A percentile compares a stretch with the other conserved stretches of the same genome.
These are phyloP conservation scores for Rhizophagus clarus DNA, from an alignment of 192 early-diverging fungal genomes.

Conservation along the genomic window DNA sequence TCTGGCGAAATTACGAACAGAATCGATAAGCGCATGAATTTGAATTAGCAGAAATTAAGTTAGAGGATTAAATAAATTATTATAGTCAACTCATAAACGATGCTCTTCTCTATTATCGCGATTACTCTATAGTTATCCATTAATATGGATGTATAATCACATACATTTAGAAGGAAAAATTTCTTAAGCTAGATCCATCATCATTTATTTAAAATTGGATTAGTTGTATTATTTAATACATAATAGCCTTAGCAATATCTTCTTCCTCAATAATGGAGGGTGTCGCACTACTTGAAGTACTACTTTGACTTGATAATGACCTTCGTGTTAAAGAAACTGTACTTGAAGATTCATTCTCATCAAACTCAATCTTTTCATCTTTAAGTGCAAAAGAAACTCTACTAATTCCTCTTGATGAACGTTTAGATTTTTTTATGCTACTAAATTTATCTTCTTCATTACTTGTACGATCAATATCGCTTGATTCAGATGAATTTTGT, in stretches of 20 bases:
- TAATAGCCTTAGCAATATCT: background rate
- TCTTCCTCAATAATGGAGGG: conserved; percentile 2
- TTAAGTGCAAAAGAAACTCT: conserved; percentile 24
- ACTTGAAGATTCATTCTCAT: conserved; percentile 20
- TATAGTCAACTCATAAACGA: background rate
- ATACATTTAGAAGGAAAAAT: no score
- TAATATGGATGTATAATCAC: background rate
- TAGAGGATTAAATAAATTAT: background rate
- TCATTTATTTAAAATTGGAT: no score
- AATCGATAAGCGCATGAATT: background rate
- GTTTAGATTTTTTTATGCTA: conserved; percentile 4
- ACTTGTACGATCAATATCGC: background rate
- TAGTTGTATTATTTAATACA: background rate
- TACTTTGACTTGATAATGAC: background rate
- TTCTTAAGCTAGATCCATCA: no score
- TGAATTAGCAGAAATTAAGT: background rate
- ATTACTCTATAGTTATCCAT: background rate
- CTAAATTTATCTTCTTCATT: background rate
- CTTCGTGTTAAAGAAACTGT: background rate
- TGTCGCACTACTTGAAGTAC: background rate
- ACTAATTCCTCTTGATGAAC: conserved; percentile 24
- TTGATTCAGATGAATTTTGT: background rate
- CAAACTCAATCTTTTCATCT: conserved; percentile 26
- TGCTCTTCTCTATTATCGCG: background rate
- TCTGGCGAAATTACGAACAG: background rate